Conservation (phyloP, 1,284 basidiomycete species). For the Fomes fomentarius region DNA sequence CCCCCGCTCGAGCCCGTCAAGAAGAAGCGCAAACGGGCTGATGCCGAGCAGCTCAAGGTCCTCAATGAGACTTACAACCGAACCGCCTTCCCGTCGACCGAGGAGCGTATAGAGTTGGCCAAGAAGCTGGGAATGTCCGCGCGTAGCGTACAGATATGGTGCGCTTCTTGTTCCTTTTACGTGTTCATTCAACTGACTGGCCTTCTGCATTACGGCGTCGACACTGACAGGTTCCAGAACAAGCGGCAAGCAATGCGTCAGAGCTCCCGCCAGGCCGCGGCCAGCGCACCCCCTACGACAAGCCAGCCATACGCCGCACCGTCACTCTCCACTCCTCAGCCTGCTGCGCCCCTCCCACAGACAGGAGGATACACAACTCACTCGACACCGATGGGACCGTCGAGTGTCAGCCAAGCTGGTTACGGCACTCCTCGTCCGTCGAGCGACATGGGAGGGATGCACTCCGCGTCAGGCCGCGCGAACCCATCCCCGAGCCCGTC, state of each 20-base stretch:
- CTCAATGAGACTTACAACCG: slow-evolving; percentile 79
- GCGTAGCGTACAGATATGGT: slow-evolving; percentile 86
- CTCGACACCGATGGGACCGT: slow-evolving; percentile 15
- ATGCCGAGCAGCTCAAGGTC: slow-evolving; percentile 75
- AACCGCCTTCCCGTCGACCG: slow-evolving; percentile 84
- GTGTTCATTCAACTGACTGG: slow-evolving; percentile 10
- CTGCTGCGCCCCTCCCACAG: slow-evolving; percentile 17
- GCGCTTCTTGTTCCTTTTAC: slow-evolving; percentile 29
- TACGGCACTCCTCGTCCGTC: slow-evolving; percentile 21
- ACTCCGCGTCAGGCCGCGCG: slow-evolving; percentile 18
- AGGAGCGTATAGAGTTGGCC: slow-evolving; percentile 77
- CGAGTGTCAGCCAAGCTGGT: slow-evolving; percentile 24
- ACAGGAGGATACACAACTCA: slow-evolving; percentile 15
- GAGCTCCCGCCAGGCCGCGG: slow-evolving; percentile 65
- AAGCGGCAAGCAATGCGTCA: slow-evolving; percentile 81
- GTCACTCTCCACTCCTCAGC: slow-evolving; percentile 33
- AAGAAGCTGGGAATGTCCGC: slow-evolving; percentile 80
- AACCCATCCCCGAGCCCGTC: slow-evolving; percentile 26
- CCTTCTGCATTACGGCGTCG: slow-evolving; percentile 6
- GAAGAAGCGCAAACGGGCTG: slow-evolving; percentile 85
- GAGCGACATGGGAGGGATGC: slow-evolving; percentile 23
- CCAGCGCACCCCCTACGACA: slow-evolving; percentile 42
- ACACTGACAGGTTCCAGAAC: slow-evolving; percentile 75
- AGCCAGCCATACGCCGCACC: slow-evolving; percentile 57
- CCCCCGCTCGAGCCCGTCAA: slow-evolving; percentile 65